These are phyloP conservation scores for Gymnopilus junonius DNA, from an alignment of 768 basidiomycete species.

Conservation along the genomic window DNA sequence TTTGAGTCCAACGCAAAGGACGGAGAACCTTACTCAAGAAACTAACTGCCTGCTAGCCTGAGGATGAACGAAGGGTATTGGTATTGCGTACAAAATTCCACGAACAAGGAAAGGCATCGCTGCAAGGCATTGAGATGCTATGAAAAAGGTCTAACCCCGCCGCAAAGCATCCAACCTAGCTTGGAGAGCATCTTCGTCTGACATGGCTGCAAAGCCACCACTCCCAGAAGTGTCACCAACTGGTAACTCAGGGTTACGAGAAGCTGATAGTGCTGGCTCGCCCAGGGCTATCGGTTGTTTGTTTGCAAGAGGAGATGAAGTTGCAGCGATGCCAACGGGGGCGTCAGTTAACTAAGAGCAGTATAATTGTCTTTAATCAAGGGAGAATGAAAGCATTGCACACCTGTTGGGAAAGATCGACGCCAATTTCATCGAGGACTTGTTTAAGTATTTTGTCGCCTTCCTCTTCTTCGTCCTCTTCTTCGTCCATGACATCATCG, in stretches of 20 bases:
- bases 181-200: conserved; percentile 93
- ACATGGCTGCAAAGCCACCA: conserved; percentile 40
- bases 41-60: neutral
- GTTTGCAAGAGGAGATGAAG: conserved; percentile 61
- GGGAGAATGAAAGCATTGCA: conserved; percentile 10
- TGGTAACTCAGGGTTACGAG: conserved; percentile 35
- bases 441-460: conserved; percentile 94
- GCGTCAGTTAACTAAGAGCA: conserved; percentile 75
- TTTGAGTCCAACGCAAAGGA: neutral
- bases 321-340: conserved; percentile 70
- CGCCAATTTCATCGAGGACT: conserved; percentile 97
- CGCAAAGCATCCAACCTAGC: conserved; percentile 91
- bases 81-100: neutral
- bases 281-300: conserved; percentile 88
- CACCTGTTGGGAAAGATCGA: conserved; percentile 86
- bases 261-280: conserved; percentile 50
- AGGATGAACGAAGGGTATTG: neutral
- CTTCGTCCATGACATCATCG: conserved; percentile 96
- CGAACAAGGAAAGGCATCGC: neutral
- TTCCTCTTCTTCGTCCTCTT: conserved; percentile 96
- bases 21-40: neutral
- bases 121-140: neutral
- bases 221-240: conserved; percentile 43
- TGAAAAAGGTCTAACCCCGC: conserved; percentile 50
- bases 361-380: conserved; percentile 7